phyloP scores from a whole-genome alignment of 768 basidiomycete species.

The Boletellus ananiceps region DNA sequence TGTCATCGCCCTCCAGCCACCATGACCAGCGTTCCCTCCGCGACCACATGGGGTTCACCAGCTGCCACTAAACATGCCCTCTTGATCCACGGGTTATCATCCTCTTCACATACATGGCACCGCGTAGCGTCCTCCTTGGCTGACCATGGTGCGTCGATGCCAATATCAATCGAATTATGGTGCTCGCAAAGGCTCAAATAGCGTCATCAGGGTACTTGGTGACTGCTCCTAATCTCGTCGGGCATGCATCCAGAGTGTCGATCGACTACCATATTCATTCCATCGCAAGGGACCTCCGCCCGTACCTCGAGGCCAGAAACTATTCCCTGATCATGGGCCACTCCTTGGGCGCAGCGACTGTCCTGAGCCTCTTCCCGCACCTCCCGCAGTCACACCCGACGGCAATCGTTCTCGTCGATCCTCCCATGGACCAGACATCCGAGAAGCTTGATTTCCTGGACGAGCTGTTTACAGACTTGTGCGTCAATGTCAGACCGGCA shows the following conservation, averaged over 20 bases:
- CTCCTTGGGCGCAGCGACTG: constrained; percentile 9
- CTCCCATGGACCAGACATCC: not conserved
- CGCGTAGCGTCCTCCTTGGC: constrained; percentile 15
- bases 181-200: not conserved
- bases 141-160: constrained; percentile 8
- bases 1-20: not conserved
- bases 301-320: constrained; percentile 12
- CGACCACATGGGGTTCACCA: constrained; percentile 21
- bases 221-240: constrained; percentile 19
- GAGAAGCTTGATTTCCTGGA: not conserved
- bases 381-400: constrained; percentile 9
- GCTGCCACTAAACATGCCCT: constrained; percentile 21
- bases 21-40: constrained; percentile 19
- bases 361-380: constrained; percentile 7
- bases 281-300: constrained; percentile 15
- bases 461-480: not conserved
- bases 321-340: constrained; percentile 20
- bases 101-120: constrained; percentile 19
- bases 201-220: constrained; percentile 18
- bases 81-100: constrained; percentile 24
- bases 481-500: not conserved
- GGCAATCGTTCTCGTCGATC: constrained; percentile 18
- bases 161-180: no score
- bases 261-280: constrained; percentile 11
- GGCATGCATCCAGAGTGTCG: constrained; percentile 13